Conservation (phyloP, 2,329 filamentous ascomycete genomes). For the Hypoxylon sp. region DNA sequence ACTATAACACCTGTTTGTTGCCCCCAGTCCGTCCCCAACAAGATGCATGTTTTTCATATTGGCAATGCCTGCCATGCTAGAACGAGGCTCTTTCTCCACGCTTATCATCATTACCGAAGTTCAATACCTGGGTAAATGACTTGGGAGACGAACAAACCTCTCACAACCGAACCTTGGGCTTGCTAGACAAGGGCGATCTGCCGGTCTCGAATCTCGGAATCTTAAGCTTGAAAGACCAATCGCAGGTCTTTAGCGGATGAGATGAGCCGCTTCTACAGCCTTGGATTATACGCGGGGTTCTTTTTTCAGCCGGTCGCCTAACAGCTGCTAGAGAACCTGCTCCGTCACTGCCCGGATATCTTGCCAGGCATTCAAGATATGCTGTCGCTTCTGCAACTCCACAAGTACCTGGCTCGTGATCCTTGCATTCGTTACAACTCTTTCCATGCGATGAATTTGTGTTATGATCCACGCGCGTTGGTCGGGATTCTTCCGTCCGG, state of each 20-base stretch:
- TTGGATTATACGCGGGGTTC: not conserved
- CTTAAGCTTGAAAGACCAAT: constrained; percentile 9
- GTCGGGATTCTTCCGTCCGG: constrained; percentile 63
- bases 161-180: constrained; percentile 13
- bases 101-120: constrained; percentile 24
- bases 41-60: constrained; percentile 9
- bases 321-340: constrained; percentile 62
- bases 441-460: constrained; percentile 62
- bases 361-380: constrained; percentile 55
- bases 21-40: constrained; percentile 20
- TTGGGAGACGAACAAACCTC: constrained; percentile 17
- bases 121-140: constrained; percentile 17
- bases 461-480: constrained; percentile 64
- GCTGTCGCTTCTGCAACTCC: constrained; percentile 60
- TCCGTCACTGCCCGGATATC: constrained; percentile 61
- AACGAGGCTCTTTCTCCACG: constrained; percentile 21
- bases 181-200: constrained; percentile 5
- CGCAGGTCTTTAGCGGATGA: constrained; percentile 3
- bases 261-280: constrained; percentile 2
- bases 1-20: constrained; percentile 5
- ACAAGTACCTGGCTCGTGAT: constrained; percentile 61
- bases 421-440: constrained; percentile 58
- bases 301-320: constrained; percentile 64
- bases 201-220: constrained; percentile 13
- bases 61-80: not conserved